These are phyloP conservation scores for Dentipellis fragilis DNA, from an alignment of 768 basidiomycete genomes.

Conservation along the genomic window DNA sequence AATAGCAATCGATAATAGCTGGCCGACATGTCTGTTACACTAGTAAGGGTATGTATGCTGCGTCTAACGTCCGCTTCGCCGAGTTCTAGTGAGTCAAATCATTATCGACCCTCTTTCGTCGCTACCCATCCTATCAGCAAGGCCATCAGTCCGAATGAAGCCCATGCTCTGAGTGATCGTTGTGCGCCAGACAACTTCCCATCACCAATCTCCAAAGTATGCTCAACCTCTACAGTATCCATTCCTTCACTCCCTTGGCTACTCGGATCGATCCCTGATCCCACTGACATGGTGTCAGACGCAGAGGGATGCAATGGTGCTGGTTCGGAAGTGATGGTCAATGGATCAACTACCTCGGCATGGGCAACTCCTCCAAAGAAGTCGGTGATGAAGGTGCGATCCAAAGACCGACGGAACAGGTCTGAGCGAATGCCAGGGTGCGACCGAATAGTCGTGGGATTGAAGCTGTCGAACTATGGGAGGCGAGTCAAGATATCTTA, in stretches of 20 bases:
- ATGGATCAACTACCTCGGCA: constrained; percentile 47
- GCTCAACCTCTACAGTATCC: neutral
- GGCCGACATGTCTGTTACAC: no score
- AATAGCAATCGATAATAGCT: no score
- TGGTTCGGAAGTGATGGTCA: neutral
- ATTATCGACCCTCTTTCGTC: neutral
- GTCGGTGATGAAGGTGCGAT: constrained; percentile 49
- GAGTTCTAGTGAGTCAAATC: no score
- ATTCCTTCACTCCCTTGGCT: neutral
- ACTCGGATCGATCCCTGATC: neutral
- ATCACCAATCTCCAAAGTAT: no score
- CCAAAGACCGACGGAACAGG: constrained; percentile 62
- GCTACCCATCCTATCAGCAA: neutral
- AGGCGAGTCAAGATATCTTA: neutral
- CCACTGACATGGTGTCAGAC: no score
- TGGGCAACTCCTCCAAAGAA: constrained; percentile 77
- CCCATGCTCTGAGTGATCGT: neutral
- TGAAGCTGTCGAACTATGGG: constrained; percentile 72
- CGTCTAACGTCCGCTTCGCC: neutral
- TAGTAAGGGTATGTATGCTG: no score
- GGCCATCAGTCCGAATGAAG: neutral
- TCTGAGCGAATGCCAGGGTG: constrained; percentile 85
- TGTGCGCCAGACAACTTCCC: no score
- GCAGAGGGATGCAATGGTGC: no score
- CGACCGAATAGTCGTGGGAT: constrained; percentile 66